Base-by-base conservation (phyloP, 768 basidiomycete species). In the Roridomyces roridus region DNA sequence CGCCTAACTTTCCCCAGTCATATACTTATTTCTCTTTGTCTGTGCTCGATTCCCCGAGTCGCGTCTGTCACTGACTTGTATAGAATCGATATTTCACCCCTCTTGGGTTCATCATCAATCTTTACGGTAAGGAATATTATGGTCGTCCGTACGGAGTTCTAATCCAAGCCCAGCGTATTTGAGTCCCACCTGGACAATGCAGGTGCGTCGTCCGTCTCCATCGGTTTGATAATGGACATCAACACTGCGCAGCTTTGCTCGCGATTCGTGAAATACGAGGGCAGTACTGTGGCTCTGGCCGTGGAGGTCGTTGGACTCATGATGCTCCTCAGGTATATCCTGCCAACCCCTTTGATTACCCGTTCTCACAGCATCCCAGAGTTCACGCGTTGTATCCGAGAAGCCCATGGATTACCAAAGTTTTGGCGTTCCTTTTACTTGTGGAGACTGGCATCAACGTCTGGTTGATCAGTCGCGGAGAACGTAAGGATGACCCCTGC, bases 71-170 rank as follows among this genome's bases (percentile, higher is more conserved):
- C 23, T 35, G 15, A 35, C 12, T 20, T 29, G 47, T 2, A 5
- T 17, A 81, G 80, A 80, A 80, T 56, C 72, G 80, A 43, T 82
- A 81, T 60, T 65, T 80, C 20, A 77, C 75, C 2, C 78, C 79
- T 0, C 57, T 80, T 6, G 78, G 77, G 2, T 82, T 82, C 55
- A 69, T 78, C 24, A 56, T 80, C 17, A 77, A 79, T 50, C 47
- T 78, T 0, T 69, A 57, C 21, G 64, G 60, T 62, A 24, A 25
- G 55, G 2, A 9, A 15, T 17, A 23, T 15, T 50, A 42, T 11
- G 23, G 5, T 48, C 4, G 11, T 8, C 43, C 7, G 4, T 36
- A 14, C 31, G 47, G 0, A 51, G 25, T 12, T 14, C 15, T n/a
- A 3, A 39, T 15, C 21, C n/a, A n/a, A n/a, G n/a, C n/a, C n/a